Conservation (phyloP, 352 stramenopile genomes). For the Phytopythium delawarense region DNA sequence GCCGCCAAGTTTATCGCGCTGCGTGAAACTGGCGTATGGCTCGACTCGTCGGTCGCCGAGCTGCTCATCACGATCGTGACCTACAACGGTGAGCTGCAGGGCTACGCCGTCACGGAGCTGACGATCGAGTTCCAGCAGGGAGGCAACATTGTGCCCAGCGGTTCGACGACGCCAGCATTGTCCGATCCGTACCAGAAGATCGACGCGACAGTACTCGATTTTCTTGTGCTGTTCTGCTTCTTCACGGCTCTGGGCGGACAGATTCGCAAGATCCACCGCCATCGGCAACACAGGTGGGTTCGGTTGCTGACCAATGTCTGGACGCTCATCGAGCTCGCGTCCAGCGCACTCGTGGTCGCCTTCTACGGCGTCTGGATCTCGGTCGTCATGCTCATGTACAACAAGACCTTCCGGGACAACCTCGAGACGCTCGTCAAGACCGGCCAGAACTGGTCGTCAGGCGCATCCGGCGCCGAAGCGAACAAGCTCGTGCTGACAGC, state of each 20-base stretch:
- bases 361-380: slow-evolving; percentile 37
- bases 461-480: slow-evolving; percentile 8
- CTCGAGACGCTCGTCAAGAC: slow-evolving; percentile 28
- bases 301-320: slow-evolving; percentile 12
- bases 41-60: slow-evolving; percentile 32
- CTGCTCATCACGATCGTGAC: slow-evolving; percentile 43
- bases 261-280: slow-evolving; percentile 15
- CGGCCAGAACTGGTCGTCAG: slow-evolving; percentile 29
- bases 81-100: slow-evolving; percentile 52
- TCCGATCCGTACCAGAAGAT: slow-evolving; percentile 30
- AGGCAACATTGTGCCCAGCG: slow-evolving; percentile 26
- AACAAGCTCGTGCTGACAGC: slow-evolving; percentile 13
- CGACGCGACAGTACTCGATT: slow-evolving; percentile 20
- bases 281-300: slow-evolving; percentile 6
- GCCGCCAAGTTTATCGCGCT: slow-evolving; percentile 16
- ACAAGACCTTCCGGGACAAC: slow-evolving; percentile 31
- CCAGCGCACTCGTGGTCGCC: background rate
- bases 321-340: slow-evolving; percentile 14
- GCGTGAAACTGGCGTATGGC: slow-evolving; percentile 28
- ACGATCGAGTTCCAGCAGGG: slow-evolving; percentile 28
- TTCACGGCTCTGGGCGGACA: slow-evolving; percentile 16
- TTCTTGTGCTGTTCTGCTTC: slow-evolving; percentile 32
- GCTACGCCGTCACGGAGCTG: slow-evolving; percentile 38
- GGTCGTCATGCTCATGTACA: slow-evolving; percentile 29
- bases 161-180: slow-evolving; percentile 24